phyloP scores from a whole-genome alignment of 2,329 filamentous ascomycete species.

The Colletotrichum sp. region DNA sequence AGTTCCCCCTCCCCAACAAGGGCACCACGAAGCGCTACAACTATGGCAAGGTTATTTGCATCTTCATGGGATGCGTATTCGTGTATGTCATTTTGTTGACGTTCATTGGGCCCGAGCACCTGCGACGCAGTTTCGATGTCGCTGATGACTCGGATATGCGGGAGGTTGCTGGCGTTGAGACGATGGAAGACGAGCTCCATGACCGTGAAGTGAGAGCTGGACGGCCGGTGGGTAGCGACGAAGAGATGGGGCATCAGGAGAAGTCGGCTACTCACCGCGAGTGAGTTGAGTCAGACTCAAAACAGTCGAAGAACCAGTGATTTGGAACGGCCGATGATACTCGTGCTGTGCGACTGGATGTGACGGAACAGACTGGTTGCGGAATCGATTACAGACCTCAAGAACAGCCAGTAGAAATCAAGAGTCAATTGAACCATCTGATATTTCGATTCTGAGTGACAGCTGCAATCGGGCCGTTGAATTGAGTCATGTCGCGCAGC shows the following conservation, averaged over 20 bases:
- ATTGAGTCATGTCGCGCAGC: neutral
- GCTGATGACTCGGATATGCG: constrained; percentile 52
- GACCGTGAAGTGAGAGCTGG: neutral
- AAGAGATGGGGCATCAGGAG: constrained; percentile 17
- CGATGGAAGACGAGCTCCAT: constrained; percentile 23
- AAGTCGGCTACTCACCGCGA: constrained; percentile 18
- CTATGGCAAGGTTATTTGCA: constrained; percentile 86
- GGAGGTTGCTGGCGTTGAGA: constrained; percentile 48
- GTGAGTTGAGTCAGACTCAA: neutral
- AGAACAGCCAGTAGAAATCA: neutral
- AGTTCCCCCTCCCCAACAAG: constrained; percentile 70
- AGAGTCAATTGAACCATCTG: neutral
- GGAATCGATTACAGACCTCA: neutral
- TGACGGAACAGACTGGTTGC: neutral
- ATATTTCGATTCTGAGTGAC: neutral
- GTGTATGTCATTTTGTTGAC: constrained; percentile 66
- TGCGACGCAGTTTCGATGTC: constrained; percentile 56
- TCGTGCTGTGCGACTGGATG: neutral
- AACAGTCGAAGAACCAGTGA: neutral
- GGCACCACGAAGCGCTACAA: constrained; percentile 60
- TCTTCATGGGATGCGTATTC: constrained; percentile 89
- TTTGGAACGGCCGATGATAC: neutral
- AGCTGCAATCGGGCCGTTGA: neutral
- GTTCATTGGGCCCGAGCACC: constrained; percentile 64
- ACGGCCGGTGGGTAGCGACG: neutral